phyloP scores from a whole-genome alignment of 176 grass and related monocot genomes.

The Melocanna baccifera region DNA sequence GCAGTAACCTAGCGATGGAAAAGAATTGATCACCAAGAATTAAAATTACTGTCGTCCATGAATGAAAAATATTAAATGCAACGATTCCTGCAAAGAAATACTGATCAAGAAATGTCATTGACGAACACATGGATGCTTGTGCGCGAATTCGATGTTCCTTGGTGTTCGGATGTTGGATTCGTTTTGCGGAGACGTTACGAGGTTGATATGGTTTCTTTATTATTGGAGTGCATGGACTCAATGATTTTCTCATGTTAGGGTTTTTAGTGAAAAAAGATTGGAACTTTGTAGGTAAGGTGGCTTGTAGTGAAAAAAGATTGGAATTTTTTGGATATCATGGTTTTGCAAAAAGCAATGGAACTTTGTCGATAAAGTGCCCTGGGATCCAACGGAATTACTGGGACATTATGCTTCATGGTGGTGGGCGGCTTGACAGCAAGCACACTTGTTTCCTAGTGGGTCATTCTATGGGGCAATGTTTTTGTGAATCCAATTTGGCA shows the following conservation, averaged over 20 bases:
- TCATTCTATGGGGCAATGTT: too few relatives aligned
- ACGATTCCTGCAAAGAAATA: too few relatives aligned
- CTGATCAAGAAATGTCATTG: too few relatives aligned
- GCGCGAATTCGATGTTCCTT: not conserved
- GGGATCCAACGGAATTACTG: not conserved
- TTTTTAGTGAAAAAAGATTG: not conserved
- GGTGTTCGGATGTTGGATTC: not conserved
- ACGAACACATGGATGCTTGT: not conserved
- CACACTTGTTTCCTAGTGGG: not conserved
- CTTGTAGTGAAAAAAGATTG: not conserved
- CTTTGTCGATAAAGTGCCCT: not conserved
- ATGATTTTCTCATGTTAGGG: slow-evolving; percentile 20
- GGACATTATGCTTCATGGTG: not conserved
- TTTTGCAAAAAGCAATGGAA: not conserved
- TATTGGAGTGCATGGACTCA: not conserved
- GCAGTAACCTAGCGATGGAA: too few relatives aligned
- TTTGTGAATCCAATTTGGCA: not conserved
- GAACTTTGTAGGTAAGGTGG: not conserved
- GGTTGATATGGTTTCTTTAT: not conserved
- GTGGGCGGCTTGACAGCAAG: not conserved
- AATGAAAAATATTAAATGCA: too few relatives aligned
- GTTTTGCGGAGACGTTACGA: not conserved
- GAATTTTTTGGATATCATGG: not conserved
- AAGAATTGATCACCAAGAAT: too few relatives aligned
- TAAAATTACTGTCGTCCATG: too few relatives aligned